Evolutionary conservation across 371 early-diverging fungal species (phyloP).

Genomic region (Gilbertella persicaria): DNA sequence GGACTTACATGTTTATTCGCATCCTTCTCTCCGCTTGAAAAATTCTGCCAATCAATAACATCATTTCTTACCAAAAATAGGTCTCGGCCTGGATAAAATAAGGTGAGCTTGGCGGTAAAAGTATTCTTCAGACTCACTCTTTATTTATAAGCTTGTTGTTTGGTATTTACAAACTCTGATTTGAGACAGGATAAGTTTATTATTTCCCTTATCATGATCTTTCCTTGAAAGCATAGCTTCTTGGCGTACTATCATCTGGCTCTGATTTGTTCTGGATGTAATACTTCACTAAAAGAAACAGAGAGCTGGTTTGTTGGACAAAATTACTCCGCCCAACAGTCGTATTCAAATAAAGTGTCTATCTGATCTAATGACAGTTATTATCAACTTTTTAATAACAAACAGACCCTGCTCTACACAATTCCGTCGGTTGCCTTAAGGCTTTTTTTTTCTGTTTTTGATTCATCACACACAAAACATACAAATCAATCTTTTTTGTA

Average conservation of each 20-base stretch:
- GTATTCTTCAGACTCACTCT: constrained; percentile 9
- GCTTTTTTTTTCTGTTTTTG: no score
- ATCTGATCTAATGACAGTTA: no score
- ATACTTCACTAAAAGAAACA: background rate
- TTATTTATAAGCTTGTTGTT: background rate
- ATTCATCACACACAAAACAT: no score
- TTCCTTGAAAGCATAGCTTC: no score
- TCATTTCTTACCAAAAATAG: background rate
- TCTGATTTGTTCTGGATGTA: background rate
- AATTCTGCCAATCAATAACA: background rate
- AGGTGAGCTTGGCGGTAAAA: constrained; percentile 7
- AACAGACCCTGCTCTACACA: no score
- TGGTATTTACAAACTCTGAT: background rate
- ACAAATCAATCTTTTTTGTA: background rate
- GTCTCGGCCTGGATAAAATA: background rate
- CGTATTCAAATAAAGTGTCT: no score
- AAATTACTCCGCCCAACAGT: no score
- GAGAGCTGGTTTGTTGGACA: background rate
- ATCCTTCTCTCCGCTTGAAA: constrained; percentile 1
- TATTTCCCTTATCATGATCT: background rate
- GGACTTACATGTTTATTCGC: no score
- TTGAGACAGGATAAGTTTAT: background rate
- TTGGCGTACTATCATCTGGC: background rate
- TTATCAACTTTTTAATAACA: no score
- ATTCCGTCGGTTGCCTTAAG: no score